These are phyloP conservation scores for Ceratocystis papillata DNA, from an alignment of 2,329 filamentous ascomycete genomes.

Conservation along the genomic window DNA sequence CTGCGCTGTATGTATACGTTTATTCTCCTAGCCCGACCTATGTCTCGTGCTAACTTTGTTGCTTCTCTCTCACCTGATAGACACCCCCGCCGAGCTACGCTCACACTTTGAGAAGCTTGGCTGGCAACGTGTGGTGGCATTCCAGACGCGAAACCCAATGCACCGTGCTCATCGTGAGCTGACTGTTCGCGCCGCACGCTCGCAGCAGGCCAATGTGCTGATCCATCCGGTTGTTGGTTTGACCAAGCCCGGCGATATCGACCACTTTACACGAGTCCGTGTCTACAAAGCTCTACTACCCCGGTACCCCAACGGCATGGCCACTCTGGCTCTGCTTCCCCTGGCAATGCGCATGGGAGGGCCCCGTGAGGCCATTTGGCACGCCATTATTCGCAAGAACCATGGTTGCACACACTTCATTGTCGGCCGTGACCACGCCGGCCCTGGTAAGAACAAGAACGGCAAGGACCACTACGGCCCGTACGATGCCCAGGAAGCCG, in stretches of 20 bases:
- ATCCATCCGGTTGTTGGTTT: slow-evolving; percentile 98
- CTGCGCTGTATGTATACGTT: slow-evolving; percentile 62
- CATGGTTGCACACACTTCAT: slow-evolving; percentile 99
- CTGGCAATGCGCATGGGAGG: slow-evolving; percentile 99
- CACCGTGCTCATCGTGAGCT: slow-evolving; percentile 96
- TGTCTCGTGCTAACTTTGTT: slow-evolving; percentile 23
- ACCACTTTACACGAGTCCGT: slow-evolving; percentile 98
- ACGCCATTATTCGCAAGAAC: slow-evolving; percentile 99
- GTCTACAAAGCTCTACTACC: slow-evolving; percentile 96
- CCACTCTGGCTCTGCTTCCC: slow-evolving; percentile 84
- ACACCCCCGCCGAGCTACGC: slow-evolving; percentile 87
- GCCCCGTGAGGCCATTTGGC: slow-evolving; percentile 96
- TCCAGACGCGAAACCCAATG: slow-evolving; percentile 99
- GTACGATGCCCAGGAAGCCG: slow-evolving; percentile 91
- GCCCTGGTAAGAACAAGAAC: slow-evolving; percentile 95
- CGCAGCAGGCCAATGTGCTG: slow-evolving; percentile 93
- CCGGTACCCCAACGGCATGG: slow-evolving; percentile 98
- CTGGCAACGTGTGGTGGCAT: slow-evolving; percentile 94
- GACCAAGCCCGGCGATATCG: slow-evolving; percentile 98
- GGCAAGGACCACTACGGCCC: slow-evolving; percentile 96
- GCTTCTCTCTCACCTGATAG: slow-evolving; percentile 33
- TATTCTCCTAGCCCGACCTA: background rate
- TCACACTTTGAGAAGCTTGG: slow-evolving; percentile 98
- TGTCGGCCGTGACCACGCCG: slow-evolving; percentile 94
- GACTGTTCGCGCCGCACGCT: slow-evolving; percentile 90